A percentile compares a stretch with the other conserved stretches of the same genome.
phyloP scores from a whole-genome alignment of 1,284 basidiomycete species.

The Bjerkandera adusta region DNA sequence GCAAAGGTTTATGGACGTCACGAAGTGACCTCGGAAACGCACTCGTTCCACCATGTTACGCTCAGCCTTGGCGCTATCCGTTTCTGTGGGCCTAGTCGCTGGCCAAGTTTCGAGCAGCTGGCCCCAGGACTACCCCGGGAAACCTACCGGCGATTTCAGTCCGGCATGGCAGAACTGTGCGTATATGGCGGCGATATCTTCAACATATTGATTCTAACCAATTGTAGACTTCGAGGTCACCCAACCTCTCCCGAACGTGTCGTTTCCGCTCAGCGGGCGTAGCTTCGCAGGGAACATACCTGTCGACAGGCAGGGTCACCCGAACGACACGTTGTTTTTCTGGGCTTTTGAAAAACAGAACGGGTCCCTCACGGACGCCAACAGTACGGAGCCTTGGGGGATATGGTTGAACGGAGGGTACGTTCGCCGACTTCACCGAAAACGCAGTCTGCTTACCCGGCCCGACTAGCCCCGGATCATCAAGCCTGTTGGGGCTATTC shows the following conservation, averaged over 20 bases:
- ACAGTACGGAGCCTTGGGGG: conserved; percentile 54
- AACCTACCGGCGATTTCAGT: conserved; percentile 49
- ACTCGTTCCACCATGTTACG: too few relatives aligned
- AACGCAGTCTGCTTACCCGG: too few relatives aligned
- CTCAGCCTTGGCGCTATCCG: too few relatives aligned
- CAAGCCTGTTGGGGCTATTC: conserved; percentile 61
- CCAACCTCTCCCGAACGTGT: conserved; percentile 57
- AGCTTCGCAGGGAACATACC: conserved; percentile 69
- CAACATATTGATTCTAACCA: too few relatives aligned
- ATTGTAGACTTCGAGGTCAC: conserved; percentile 28
- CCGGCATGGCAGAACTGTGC: conserved; percentile 64
- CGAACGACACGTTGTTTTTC: conserved; percentile 74
- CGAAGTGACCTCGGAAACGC: too few relatives aligned
- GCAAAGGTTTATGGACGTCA: too few relatives aligned
- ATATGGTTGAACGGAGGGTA: conserved; percentile 76
- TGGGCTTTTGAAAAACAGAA: conserved; percentile 61
- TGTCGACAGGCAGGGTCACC: conserved; percentile 49
- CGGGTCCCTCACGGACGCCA: conserved; percentile 58
- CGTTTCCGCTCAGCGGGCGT: conserved; percentile 50
- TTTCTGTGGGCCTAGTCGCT: neutral
- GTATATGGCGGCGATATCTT: conserved; percentile 21
- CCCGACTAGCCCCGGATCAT: conserved; percentile 63
- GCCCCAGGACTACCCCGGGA: conserved; percentile 43
- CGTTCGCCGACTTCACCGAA: too few relatives aligned
- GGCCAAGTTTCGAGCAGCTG: conserved; percentile 15